Conservation (phyloP, 140 eudicot species). For the Flaveria floridana region DNA sequence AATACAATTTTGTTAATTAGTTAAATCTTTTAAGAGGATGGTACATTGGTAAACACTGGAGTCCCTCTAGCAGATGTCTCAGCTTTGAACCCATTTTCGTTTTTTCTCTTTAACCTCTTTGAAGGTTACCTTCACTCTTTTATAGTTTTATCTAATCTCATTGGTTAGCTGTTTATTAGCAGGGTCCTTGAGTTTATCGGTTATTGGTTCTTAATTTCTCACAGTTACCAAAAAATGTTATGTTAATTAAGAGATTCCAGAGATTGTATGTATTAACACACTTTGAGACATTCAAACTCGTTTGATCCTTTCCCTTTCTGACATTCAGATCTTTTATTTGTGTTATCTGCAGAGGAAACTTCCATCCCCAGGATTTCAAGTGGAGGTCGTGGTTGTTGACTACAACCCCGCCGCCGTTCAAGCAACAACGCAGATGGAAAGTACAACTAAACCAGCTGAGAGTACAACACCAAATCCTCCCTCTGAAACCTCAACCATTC, state of each 20-base stretch:
- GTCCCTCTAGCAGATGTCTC: not conserved
- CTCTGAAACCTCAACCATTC: slow-evolving; percentile 31
- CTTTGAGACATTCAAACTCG: not conserved
- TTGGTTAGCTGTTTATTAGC: too few species aligned
- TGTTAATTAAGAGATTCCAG: not conserved
- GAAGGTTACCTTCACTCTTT: not conserved
- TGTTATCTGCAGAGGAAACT: slow-evolving; percentile 66
- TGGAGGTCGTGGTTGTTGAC: slow-evolving; percentile 90
- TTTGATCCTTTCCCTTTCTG: not conserved
- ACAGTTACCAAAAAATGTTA: not conserved
- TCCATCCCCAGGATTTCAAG: slow-evolving; percentile 93
- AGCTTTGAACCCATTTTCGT: not conserved
- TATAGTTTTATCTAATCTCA: too few species aligned
- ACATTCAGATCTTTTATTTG: not conserved
- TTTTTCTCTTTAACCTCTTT: not conserved
- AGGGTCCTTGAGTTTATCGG: not conserved
- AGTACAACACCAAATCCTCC: slow-evolving; percentile 37
- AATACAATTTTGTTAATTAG: not conserved
- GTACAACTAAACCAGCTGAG: slow-evolving; percentile 43
- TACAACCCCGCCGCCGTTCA: slow-evolving; percentile 44
- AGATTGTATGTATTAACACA: not conserved
- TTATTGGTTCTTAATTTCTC: not conserved
- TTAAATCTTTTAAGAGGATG: too few species aligned
- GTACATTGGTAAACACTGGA: not conserved
- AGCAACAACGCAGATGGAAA: slow-evolving; percentile 44